Conservation (phyloP, 192 early-diverging fungal genomes). For the Mortierella hygrophila region DNA sequence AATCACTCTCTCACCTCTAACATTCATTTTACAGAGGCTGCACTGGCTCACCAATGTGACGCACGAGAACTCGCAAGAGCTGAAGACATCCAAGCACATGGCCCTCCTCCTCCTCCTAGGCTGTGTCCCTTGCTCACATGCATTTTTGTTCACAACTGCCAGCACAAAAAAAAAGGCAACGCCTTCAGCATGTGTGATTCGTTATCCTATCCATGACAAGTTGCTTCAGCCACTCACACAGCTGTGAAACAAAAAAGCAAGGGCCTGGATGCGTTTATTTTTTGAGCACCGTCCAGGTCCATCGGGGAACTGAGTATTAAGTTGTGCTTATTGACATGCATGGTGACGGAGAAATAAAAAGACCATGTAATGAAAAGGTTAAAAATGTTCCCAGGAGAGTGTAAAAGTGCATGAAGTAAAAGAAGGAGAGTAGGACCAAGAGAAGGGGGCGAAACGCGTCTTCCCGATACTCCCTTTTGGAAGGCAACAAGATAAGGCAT, state of each 20-base stretch:
- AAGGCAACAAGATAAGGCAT: neutral
- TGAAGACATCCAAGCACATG: neutral
- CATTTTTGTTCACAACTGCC: neutral
- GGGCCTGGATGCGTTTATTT: neutral
- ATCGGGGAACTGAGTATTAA: neutral
- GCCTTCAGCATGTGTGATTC: neutral
- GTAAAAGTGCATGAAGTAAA: slow-evolving; percentile 1
- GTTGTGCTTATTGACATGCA: neutral
- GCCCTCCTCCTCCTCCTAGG: neutral
- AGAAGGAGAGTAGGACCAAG: neutral
- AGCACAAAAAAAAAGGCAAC: neutral
- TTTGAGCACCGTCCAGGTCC: neutral
- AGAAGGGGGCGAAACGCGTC: neutral
- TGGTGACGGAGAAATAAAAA: slow-evolving; percentile 1
- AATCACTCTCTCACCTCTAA: neutral
- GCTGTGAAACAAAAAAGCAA: neutral
- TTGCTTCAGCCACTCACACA: neutral
- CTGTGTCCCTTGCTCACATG: neutral
- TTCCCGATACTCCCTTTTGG: neutral
- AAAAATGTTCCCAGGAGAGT: neutral
- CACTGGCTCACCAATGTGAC: neutral
- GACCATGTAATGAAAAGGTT: neutral
- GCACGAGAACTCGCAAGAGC: neutral
- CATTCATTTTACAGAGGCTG: neutral
- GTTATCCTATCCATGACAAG: neutral